Base-by-base conservation (phyloP, 2,329 filamentous ascomycete species). In the Meredithiella fracta region DNA sequence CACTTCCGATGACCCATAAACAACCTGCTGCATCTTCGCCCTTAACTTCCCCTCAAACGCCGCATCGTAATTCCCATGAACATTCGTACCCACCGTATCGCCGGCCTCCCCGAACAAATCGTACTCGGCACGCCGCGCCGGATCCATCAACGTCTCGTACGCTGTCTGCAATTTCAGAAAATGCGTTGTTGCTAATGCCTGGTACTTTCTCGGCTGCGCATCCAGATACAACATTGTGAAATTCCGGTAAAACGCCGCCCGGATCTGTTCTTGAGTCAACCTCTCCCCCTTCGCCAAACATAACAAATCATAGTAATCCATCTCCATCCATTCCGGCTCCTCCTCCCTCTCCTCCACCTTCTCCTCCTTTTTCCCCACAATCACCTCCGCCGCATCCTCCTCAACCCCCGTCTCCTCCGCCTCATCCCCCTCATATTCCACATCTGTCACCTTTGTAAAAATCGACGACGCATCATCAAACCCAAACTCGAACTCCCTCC, bases 111-210 rank as follows among this genome's bases (percentile, higher is more conserved):
- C 62, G 25, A 55, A 52, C n/a, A 58, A 14, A 58, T 75, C 72
- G 56, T 75, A 74, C 37, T 67, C 66, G 3, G 68, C 64, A 34
- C 70, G 67, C 22, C 68, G 67, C 15, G 64, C 63, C 14, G 71
- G 70, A 51, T 73, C 68, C 50, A 72, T 68, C n/a, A 76, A 65
- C 1, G 69, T 71, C 63, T 75, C 73, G 51, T 73, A 75, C 6
- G 72, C 73, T 11, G 64, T 63, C 56, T 74, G 69, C 2, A 70
- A 66, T 40, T 66, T 63, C 9, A 66, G 62, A 51, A 75, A 70
- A 60, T 73, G 71, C 22, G 63, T 62, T 11, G 66, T 66, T 22
- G 72, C 72, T 37, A 67, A 61, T 31, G 66, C 65, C 37, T 67
- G 69, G 51, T 69, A 63, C 31, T 68, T 62, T 7, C 66, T 62